phyloP scores from a whole-genome alignment of 2,329 filamentous ascomycete species.

The Fusarium metavorans region DNA sequence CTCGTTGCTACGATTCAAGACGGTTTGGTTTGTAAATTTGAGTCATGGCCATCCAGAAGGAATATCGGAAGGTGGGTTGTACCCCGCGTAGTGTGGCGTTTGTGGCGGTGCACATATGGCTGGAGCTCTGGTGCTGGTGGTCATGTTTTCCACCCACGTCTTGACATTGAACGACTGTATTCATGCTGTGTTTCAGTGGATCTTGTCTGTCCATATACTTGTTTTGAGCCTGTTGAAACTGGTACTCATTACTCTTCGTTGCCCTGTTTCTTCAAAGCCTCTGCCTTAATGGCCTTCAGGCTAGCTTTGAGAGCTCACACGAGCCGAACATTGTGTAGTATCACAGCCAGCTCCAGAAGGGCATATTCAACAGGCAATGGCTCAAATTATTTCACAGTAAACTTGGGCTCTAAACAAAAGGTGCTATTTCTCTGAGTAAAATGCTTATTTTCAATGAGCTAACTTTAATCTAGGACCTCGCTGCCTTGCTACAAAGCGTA shows the following conservation, averaged over 20 bases:
- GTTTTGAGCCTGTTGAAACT: not conserved
- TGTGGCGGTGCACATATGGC: conserved; percentile 34
- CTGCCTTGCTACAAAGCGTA: conserved; percentile 30
- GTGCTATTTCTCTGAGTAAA: not conserved
- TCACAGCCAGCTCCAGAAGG: conserved; percentile 31
- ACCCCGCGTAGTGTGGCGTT: conserved; percentile 13
- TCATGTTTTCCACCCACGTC: conserved; percentile 11
- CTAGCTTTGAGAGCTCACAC: conserved; percentile 33
- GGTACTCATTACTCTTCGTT: not conserved
- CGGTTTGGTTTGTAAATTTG: conserved; percentile 31
- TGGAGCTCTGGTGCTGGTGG: not conserved
- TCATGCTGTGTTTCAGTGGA: not conserved
- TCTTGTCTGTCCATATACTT: not conserved
- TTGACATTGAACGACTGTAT: not conserved
- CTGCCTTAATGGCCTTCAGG: conserved; percentile 39
- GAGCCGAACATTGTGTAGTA: conserved; percentile 31
- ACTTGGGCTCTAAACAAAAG: conserved; percentile 26
- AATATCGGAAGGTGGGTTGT: conserved; percentile 29
- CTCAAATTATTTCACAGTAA: conserved; percentile 37
- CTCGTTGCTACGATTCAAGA: conserved; percentile 27
- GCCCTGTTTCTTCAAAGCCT: not conserved
- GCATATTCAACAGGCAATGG: conserved; percentile 33
- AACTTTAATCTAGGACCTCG: conserved; percentile 30
- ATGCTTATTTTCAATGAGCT: not conserved
- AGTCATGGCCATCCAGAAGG: conserved; percentile 38